Percentiles rank a stretch among this genome's conserved stretches.
phyloP scores from a whole-genome alignment of 148 eudicot genomes.

The Vaccinium corymbosum region DNA sequence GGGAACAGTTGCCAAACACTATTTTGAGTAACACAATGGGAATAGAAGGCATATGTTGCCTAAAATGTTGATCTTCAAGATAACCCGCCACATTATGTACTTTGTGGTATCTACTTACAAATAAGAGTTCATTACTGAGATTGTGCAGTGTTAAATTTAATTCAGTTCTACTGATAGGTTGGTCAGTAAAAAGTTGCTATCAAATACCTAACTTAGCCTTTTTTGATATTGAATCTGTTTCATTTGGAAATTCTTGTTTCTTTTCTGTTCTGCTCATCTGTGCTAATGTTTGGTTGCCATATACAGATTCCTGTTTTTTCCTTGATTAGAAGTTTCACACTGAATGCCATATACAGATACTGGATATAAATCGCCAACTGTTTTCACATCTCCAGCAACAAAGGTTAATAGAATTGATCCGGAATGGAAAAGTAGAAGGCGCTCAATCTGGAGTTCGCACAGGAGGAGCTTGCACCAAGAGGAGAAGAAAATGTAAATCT shows the following conservation, averaged over 20 bases:
- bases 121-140: neutral
- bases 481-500: too few species aligned
- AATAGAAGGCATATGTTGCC: neutral
- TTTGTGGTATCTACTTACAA: neutral
- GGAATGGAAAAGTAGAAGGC: too few species aligned
- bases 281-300: neutral
- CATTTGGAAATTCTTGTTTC: neutral
- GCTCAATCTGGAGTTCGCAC: too few species aligned
- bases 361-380: conserved; percentile 66
- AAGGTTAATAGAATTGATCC: too few species aligned
- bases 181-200: neutral
- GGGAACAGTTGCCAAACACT: neutral
- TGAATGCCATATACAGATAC: conserved; percentile 48
- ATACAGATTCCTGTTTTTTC: neutral
- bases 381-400: too few species aligned
- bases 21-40: neutral
- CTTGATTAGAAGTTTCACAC: neutral
- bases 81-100: neutral
- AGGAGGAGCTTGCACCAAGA: too few species aligned
- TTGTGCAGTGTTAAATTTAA: too few species aligned
- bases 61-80: neutral
- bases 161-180: neutral
- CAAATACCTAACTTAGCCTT: neutral
- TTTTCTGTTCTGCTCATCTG: neutral
- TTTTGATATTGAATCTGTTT: neutral